Evolutionary conservation across 1,284 basidiomycete genomes (phyloP).

Genomic region (Trichosporon inkin): DNA sequence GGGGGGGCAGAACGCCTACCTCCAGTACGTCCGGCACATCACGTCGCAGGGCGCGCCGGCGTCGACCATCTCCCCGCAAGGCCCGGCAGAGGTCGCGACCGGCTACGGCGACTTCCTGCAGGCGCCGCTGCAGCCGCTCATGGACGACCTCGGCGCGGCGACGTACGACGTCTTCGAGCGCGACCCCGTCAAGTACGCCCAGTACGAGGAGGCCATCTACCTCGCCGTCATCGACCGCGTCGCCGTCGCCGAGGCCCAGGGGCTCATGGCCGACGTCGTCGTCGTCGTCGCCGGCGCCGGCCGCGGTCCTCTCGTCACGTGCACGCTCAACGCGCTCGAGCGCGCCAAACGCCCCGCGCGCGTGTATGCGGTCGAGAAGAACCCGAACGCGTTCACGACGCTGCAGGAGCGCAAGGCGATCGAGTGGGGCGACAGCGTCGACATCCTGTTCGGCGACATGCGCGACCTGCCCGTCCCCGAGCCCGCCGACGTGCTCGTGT

Average conservation of each 20-base stretch:
- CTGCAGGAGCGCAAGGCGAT: conserved; percentile 71
- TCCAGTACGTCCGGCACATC: conserved; percentile 80
- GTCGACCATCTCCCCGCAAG: conserved; percentile 37
- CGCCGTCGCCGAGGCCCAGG: not conserved
- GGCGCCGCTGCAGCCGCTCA: conserved; percentile 91
- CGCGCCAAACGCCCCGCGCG: conserved; percentile 63
- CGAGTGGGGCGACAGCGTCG: conserved; percentile 81
- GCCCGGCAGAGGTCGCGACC: conserved; percentile 77
- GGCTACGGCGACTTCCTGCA: conserved; percentile 96
- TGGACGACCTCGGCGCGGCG: conserved; percentile 91
- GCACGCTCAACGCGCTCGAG: conserved; percentile 73
- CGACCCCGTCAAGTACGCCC: conserved; percentile 92
- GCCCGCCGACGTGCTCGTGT: conserved; percentile 86
- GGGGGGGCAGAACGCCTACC: conserved; percentile 82
- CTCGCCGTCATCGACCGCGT: conserved; percentile 72
- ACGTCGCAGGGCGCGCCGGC: conserved; percentile 59
- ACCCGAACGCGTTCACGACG: conserved; percentile 88
- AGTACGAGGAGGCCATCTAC: conserved; percentile 92
- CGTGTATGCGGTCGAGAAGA: conserved; percentile 93
- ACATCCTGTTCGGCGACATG: conserved; percentile 92
- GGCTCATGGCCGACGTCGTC: conserved; percentile 40
- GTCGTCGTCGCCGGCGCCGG: conserved; percentile 93
- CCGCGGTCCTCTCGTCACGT: conserved; percentile 85
- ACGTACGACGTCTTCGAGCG: conserved; percentile 98
- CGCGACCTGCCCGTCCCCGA: conserved; percentile 73